Conservation (phyloP, 352 stramenopile genomes). For the Globisporangium recalcitrans region DNA sequence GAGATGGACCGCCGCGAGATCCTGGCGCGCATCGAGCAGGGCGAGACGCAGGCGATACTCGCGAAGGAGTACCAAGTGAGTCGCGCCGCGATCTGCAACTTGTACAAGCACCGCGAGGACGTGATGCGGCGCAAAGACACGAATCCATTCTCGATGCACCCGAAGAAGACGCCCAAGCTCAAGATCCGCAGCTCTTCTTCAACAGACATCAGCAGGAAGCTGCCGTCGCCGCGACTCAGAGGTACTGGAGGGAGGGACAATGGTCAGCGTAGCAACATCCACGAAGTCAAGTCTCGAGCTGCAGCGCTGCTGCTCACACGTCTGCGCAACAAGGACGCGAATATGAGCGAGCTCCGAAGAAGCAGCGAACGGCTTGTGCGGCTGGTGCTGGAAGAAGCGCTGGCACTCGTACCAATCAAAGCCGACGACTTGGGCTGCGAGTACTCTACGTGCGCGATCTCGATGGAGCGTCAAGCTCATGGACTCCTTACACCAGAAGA, state of each 20-base stretch:
- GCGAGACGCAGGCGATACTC: slow-evolving; percentile 42
- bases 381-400: slow-evolving; percentile 30
- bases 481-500: slow-evolving; percentile 22
- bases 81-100: slow-evolving; percentile 49
- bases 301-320: slow-evolving; percentile 18
- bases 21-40: slow-evolving; percentile 30
- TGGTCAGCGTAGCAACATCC: slow-evolving; percentile 18
- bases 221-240: neutral
- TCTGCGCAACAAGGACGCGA: slow-evolving; percentile 13
- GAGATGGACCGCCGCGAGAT: slow-evolving; percentile 47
- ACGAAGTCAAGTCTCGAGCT: slow-evolving; percentile 14
- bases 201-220: neutral
- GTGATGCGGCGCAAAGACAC: slow-evolving; percentile 34
- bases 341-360: slow-evolving; percentile 18
- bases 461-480: slow-evolving; percentile 9
- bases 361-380: slow-evolving; percentile 27
- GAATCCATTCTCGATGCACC: slow-evolving; percentile 42
- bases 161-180: slow-evolving; percentile 20
- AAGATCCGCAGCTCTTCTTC: slow-evolving; percentile 7
- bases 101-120: slow-evolving; percentile 40
- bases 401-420: slow-evolving; percentile 23
- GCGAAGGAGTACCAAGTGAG: slow-evolving; percentile 59
- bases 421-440: slow-evolving; percentile 31
- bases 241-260: neutral
- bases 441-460: slow-evolving; percentile 11